Percentiles rank a stretch among this genome's conserved stretches.
These are phyloP conservation scores for Echinosophora koreensis DNA, from an alignment of 306 rosid genomes.

Conservation along the genomic window DNA sequence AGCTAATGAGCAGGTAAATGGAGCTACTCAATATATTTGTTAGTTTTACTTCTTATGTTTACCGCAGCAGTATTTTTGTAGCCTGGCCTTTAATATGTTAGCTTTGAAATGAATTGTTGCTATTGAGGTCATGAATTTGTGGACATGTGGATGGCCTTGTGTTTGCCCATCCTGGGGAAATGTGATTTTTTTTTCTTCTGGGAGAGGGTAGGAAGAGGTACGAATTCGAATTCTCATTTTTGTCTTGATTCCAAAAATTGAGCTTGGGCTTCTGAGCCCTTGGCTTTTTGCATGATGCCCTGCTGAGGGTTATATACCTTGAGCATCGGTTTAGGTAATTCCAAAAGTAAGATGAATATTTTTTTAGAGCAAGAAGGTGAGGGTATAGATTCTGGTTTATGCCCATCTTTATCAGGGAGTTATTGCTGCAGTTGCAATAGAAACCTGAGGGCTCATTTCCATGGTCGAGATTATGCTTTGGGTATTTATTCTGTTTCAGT, in stretches of 20 bases:
- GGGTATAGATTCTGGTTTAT: neutral
- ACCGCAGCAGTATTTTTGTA: slow-evolving; percentile 6
- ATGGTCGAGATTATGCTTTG: neutral
- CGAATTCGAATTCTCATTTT: neutral
- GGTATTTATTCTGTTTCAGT: slow-evolving; percentile 26
- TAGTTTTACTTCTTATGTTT: slow-evolving; percentile 34
- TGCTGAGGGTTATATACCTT: slow-evolving; percentile 29
- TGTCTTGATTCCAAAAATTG: slow-evolving; percentile 1
- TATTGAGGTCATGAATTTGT: slow-evolving; percentile 32
- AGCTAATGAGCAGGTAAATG: slow-evolving; percentile 84
- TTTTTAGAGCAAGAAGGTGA: neutral
- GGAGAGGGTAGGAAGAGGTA: slow-evolving; percentile 10
- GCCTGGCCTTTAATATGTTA: slow-evolving; percentile 17
- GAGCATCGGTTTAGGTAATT: slow-evolving; percentile 20
- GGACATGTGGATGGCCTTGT: slow-evolving; percentile 2
- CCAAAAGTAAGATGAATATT: neutral
- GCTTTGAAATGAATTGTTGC: slow-evolving; percentile 22
- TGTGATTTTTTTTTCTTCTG: neutral
- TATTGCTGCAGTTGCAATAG: slow-evolving; percentile 32
- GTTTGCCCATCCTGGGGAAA: neutral
- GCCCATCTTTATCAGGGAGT: neutral
- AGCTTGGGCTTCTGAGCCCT: slow-evolving; percentile 7
- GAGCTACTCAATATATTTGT: slow-evolving; percentile 26
- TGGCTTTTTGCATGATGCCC: slow-evolving; percentile 34
- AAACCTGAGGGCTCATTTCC: slow-evolving; percentile 30